These are phyloP conservation scores for Globisporangium parvum DNA, from an alignment of 352 stramenopile species.

Conservation along the genomic window DNA sequence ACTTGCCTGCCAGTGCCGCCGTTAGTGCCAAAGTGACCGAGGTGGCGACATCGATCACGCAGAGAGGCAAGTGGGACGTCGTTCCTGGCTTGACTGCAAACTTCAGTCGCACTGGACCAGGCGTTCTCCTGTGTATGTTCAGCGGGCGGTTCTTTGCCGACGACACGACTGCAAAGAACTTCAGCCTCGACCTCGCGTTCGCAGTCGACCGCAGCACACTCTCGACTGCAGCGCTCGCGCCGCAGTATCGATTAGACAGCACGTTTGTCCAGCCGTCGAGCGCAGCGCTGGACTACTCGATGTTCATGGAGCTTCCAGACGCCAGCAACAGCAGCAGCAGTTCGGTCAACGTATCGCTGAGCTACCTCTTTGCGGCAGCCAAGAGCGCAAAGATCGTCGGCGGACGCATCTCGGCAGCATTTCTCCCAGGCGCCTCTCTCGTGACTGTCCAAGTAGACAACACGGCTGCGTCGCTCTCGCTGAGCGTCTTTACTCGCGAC, in stretches of 20 bases:
- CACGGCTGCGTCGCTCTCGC: constrained; percentile 7
- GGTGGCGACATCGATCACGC: constrained; percentile 17
- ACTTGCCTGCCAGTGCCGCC: constrained; percentile 24
- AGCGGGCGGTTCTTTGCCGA: constrained; percentile 50
- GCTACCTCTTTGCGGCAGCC: constrained; percentile 32
- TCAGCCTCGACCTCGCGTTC: constrained; percentile 42
- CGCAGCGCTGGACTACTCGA: constrained; percentile 37
- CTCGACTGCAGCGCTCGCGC: constrained; percentile 3
- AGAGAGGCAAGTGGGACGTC: constrained; percentile 23
- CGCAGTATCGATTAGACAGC: constrained; percentile 33
- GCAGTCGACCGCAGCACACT: constrained; percentile 15
- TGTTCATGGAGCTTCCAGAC: constrained; percentile 21
- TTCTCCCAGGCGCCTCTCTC: constrained; percentile 27
- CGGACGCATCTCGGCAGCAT: constrained; percentile 24
- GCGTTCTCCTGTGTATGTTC: constrained; percentile 41
- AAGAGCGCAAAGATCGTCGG: constrained; percentile 45
- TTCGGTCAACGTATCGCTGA: constrained; percentile 18
- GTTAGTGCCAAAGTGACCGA: constrained; percentile 20
- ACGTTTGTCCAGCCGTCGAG: constrained; percentile 40
- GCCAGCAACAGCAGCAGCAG: constrained; percentile 2
- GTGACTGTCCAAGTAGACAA: constrained; percentile 20
- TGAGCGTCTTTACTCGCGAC: constrained; percentile 24
- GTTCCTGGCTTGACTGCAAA: constrained; percentile 27
- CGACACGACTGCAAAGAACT: constrained; percentile 33
- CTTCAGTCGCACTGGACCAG: constrained; percentile 14